Percentiles rank a stretch among this genome's conserved stretches.
These are phyloP conservation scores for Chernovozyma aurita DNA, from an alignment of 1,139 yeast species.

Conservation along the genomic window DNA sequence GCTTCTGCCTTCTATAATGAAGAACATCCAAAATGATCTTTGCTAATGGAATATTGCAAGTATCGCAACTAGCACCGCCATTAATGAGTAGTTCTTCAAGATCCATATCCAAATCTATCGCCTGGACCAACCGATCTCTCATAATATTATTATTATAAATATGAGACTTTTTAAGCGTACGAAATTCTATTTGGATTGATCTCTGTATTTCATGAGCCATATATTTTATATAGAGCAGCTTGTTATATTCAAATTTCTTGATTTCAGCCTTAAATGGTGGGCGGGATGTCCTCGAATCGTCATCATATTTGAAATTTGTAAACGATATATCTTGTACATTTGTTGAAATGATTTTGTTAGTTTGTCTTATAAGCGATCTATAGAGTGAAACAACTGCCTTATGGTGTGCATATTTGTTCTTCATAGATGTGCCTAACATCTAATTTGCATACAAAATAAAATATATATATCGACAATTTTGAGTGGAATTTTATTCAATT, in stretches of 20 bases:
- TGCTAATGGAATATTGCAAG: background rate
- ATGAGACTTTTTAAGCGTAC: background rate
- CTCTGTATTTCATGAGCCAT: slow-evolving; percentile 1
- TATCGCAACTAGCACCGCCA: background rate
- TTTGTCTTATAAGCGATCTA: slow-evolving; percentile 16
- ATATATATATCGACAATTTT: too few relatives aligned
- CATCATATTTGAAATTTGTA: background rate
- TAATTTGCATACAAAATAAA: too few relatives aligned
- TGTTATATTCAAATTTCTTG: slow-evolving; percentile 1
- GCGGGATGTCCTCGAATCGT: background rate
- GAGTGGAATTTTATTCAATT: too few relatives aligned
- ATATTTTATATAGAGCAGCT: slow-evolving; percentile 2
- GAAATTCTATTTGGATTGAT: slow-evolving; percentile 3
- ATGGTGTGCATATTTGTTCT: slow-evolving; percentile 4
- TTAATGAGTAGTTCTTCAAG: background rate
- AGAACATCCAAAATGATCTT: slow-evolving; percentile 1
- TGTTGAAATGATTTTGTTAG: slow-evolving; percentile 5
- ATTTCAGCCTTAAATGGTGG: slow-evolving; percentile 1
- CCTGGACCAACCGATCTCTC: slow-evolving; percentile 7
- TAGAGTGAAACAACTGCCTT: slow-evolving; percentile 14
- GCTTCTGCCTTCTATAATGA: slow-evolving; percentile 13
- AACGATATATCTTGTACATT: background rate
- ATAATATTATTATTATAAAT: slow-evolving; percentile 4
- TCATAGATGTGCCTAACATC: background rate
- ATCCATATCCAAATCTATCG: slow-evolving; percentile 9